phyloP scores from a whole-genome alignment of 108 stramenopile genomes.

The Parietichytrium sp. region DNA sequence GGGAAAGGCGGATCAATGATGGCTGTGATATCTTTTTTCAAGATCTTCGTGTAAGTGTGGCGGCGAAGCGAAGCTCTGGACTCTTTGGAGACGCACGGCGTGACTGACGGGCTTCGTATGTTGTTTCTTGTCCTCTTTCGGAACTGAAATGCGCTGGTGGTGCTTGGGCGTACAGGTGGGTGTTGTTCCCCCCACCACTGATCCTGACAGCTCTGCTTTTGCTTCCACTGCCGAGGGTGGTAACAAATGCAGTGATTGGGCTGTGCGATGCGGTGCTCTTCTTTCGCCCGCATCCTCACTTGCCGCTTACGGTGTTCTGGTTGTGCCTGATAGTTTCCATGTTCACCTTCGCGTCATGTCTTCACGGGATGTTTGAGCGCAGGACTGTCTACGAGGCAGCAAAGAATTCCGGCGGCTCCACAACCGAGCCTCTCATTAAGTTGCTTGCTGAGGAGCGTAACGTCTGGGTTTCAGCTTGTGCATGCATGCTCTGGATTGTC shows the following conservation, averaged over 20 bases:
- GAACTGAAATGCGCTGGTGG: too few relatives aligned
- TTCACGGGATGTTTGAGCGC: background rate
- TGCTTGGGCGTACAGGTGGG: too few relatives aligned
- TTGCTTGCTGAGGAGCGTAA: slow-evolving; percentile 27
- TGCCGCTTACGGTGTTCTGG: background rate
- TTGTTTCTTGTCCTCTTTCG: too few relatives aligned
- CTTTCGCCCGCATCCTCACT: background rate
- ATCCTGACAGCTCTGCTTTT: too few relatives aligned
- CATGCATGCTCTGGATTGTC: background rate
- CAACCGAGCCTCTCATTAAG: background rate
- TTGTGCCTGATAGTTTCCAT: background rate
- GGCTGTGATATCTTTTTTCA: too few relatives aligned
- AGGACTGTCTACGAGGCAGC: background rate
- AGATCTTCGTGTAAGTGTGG: too few relatives aligned
- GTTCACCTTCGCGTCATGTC: background rate
- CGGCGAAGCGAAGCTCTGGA: too few relatives aligned
- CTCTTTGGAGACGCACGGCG: too few relatives aligned
- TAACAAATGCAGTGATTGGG: background rate
- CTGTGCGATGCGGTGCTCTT: background rate
- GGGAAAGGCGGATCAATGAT: too few relatives aligned
- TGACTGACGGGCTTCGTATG: too few relatives aligned
- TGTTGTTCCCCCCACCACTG: too few relatives aligned
- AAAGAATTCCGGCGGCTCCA: background rate
- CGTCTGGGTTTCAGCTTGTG: slow-evolving; percentile 3
- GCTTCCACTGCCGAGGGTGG: slow-evolving; percentile 4